Base-by-base conservation (phyloP, 1,284 basidiomycete genomes). In the Vanrija humicola region DNA sequence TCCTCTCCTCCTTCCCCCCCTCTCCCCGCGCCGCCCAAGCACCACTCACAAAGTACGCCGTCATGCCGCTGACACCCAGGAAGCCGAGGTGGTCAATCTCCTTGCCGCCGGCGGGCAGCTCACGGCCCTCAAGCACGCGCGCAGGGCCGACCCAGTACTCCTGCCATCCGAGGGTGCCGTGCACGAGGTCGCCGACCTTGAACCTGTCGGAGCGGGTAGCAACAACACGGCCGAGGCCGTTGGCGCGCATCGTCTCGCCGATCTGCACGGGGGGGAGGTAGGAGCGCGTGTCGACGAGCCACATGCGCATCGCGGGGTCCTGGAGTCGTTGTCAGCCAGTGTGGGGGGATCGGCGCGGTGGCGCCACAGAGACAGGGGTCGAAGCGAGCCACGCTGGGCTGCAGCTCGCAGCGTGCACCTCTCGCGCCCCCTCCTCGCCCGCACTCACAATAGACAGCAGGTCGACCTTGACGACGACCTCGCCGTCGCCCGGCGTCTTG, bases 301-400 rank as follows among this genome's bases (percentile, higher is more conserved):
- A 94, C 10, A 84, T 86, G 38, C 90, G 83, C 89, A 92, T 91
- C 1, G 88, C 88, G 34, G 90, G 88, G 67, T 92, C 90, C 70
- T 72, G 54, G n/a, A 9, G 23, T 28, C 16, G 40, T 28, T 19
- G 40, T 42, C 5, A 42, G 14, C n/a, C 34, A 10, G 5, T 5
- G 34, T 10, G 9, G 34, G 34, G 12, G 34, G 7, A 34, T 34
- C 34, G 34, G 34, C 34, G 34, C 12, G 3, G 34, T 34, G 34
- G 34, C 34, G 34, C 34, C 34, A 34, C 34, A 34, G 28, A 28
- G 28, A 5, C 21, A 23, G 21, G 21, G 3, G 21, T 23, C 21
- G 21, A 2, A 5, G 5, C 3, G 21, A 23, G 21, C 21, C 21
- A 5, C 21, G 21, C 21, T 23, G 21, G 21, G 21, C 21, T 23